Evolutionary conservation across 306 rosid genomes (phyloP), one percentile per base, ranked within the genome.

Genomic region (Castanea sativa): DNA sequence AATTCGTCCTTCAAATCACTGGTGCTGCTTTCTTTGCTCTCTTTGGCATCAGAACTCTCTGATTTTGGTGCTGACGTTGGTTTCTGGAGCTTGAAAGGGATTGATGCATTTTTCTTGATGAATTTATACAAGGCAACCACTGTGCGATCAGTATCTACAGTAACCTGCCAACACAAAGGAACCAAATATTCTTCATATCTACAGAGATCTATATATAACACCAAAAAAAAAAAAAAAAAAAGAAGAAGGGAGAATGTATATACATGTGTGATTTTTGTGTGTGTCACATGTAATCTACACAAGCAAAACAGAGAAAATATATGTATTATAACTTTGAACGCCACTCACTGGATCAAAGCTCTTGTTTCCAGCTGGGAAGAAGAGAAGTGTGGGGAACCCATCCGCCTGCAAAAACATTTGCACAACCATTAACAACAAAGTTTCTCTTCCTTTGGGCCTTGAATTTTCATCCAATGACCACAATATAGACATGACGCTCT

Each of bases 61-160:
- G 89, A 7, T 79, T 86, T 86, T 18, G 94, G 72, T 67, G 90
- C 13, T 67, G 91, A 76, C 78, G 87, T 79, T 75, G 97, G 94
- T 82, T 96, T 91, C 87, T 93, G 87, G 81, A 96, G 94, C 92
- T 93, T 96, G 88, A 96, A 93, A n/a, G 98, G 98, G 83, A 96
- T 88, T 41, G 99, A 89, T 73, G 99, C 98, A 80, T 96, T 82
- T 78, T 96, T 92, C 86, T 92, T 96, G 64, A 96, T 81, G 87
- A 96, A 96, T 80, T 96, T 96, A 76, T 96, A 96, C 19, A 96
- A 87, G n/a, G 98, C 99, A 74, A 91, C 96, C 78, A 93, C 99
- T 0, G 99, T 90, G 6, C 99, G 97, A 73, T 96, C 99, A 38
- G 86, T 53, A 53, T 96, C 99, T 41, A 96, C 97, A 5, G 91